Conservation (phyloP, 2,329 filamentous ascomycete genomes). For the Aspergillus nomiae region DNA sequence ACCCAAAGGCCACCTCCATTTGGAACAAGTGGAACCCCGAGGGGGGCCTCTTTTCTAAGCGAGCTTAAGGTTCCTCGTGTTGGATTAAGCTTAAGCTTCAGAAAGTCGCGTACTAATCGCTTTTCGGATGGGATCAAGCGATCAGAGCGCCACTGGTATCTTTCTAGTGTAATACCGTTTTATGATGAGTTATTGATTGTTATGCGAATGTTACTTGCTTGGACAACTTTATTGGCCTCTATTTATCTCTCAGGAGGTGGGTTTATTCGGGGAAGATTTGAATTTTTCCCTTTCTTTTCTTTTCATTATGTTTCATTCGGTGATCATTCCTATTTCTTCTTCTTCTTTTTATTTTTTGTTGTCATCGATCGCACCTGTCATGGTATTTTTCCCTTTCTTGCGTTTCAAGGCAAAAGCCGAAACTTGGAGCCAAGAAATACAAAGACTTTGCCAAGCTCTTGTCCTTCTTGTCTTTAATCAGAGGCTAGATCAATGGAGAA, state of each 20-base stretch:
- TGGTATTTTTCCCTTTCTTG: not conserved
- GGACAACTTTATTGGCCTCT: not conserved
- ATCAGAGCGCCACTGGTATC: conserved; percentile 36
- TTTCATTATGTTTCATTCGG: not conserved
- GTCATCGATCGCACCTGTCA: not conserved
- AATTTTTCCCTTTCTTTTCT: not conserved
- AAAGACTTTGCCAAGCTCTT: conserved; percentile 26
- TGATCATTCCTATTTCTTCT: not conserved
- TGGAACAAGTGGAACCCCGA: conserved; percentile 15
- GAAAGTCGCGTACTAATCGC: conserved; percentile 37
- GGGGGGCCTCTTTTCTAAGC: conserved; percentile 30
- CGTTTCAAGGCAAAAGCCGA: conserved; percentile 4
- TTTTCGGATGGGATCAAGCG: conserved; percentile 28
- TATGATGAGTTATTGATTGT: conserved; percentile 5
- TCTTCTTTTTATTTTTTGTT: too few relatives aligned
- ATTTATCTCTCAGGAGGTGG: not conserved
- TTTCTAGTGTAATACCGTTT: conserved; percentile 20
- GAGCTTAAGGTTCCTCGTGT: conserved; percentile 46
- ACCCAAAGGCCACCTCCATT: conserved; percentile 4
- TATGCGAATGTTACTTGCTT: not conserved
- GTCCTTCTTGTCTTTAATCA: conserved; percentile 23
- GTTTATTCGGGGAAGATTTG: not conserved
- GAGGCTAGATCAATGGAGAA: conserved; percentile 3
- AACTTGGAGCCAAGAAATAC: conserved; percentile 7
- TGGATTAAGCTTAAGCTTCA: conserved; percentile 49